A percentile compares a stretch with the other conserved stretches of the same genome.
Conservation (phyloP, 805 yeast species). For the Starmerella vitae region DNA sequence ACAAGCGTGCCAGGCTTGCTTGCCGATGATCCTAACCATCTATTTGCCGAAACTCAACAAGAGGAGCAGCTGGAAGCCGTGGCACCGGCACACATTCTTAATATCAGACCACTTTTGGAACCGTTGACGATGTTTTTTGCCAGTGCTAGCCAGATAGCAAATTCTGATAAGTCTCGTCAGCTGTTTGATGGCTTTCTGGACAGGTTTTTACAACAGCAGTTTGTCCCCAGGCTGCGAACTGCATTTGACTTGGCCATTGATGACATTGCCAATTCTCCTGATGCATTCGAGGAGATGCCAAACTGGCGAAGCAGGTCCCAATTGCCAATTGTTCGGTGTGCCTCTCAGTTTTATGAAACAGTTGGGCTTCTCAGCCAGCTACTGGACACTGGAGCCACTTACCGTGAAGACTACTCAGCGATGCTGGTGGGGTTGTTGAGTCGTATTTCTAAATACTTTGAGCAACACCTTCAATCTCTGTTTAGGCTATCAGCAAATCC, state of each 20-base stretch:
- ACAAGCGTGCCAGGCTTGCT: slow-evolving; percentile 66
- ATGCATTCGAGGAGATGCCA: slow-evolving; percentile 29
- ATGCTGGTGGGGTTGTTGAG: slow-evolving; percentile 24
- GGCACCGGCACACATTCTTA: slow-evolving; percentile 47
- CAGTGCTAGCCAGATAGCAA: slow-evolving; percentile 37
- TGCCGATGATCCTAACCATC: slow-evolving; percentile 23
- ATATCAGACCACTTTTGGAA: slow-evolving; percentile 67
- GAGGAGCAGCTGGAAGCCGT: slow-evolving; percentile 18
- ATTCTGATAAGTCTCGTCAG: slow-evolving; percentile 24
- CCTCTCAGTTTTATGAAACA: slow-evolving; percentile 36
- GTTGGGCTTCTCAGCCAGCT: slow-evolving; percentile 37
- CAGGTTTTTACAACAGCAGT: slow-evolving; percentile 49
- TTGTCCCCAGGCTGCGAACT: slow-evolving; percentile 49
- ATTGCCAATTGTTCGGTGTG: slow-evolving; percentile 30
- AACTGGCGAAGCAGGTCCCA: slow-evolving; percentile 24
- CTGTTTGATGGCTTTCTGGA: slow-evolving; percentile 34
- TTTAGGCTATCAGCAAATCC: slow-evolving; percentile 1
- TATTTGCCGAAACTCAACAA: slow-evolving; percentile 17
- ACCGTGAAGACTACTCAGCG: slow-evolving; percentile 41
- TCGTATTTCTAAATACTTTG: slow-evolving; percentile 13
- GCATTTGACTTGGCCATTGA: slow-evolving; percentile 43
- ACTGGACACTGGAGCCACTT: slow-evolving; percentile 47
- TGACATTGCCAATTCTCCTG: slow-evolving; percentile 31
- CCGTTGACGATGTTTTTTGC: slow-evolving; percentile 57
- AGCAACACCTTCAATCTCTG: not conserved